These are phyloP conservation scores for Tetracladium maxilliforme DNA, from an alignment of 2,329 filamentous ascomycete species.

Conservation along the genomic window DNA sequence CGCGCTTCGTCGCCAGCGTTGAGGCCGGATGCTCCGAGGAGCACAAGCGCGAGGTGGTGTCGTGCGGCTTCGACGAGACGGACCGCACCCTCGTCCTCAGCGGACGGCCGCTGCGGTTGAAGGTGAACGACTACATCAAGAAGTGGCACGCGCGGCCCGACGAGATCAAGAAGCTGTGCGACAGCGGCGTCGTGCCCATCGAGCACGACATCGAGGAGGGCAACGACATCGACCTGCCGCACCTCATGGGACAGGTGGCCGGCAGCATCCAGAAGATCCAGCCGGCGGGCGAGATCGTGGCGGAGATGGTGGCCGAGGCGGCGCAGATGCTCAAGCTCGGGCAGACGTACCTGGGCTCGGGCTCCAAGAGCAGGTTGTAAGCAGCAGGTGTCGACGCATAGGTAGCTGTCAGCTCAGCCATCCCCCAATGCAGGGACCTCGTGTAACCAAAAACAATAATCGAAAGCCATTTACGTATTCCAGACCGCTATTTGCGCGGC, in stretches of 20 bases:
- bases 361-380: conserved; percentile 25
- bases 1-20: conserved; percentile 69
- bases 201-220: conserved; percentile 72
- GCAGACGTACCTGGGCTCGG: conserved; percentile 36
- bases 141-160: conserved; percentile 66
- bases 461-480: too few species aligned
- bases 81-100: conserved; percentile 69
- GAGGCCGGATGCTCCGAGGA: conserved; percentile 70
- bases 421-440: neutral
- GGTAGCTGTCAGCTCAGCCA: conserved; percentile 23
- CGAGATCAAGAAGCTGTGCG: conserved; percentile 62
- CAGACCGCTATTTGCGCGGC: too few species aligned
- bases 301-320: conserved; percentile 75
- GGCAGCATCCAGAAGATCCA: conserved; percentile 63
- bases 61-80: conserved; percentile 67
- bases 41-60: conserved; percentile 76
- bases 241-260: conserved; percentile 89
- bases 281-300: conserved; percentile 73
- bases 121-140: conserved; percentile 70
- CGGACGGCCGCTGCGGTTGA: conserved; percentile 67
- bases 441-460: too few species aligned
- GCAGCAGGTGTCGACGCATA: too few species aligned
- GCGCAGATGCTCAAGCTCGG: conserved; percentile 51
- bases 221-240: conserved; percentile 71
- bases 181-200: conserved; percentile 65